Conservation (phyloP, 2,329 filamentous ascomycete species). For the Corinectria fuckeliana region DNA sequence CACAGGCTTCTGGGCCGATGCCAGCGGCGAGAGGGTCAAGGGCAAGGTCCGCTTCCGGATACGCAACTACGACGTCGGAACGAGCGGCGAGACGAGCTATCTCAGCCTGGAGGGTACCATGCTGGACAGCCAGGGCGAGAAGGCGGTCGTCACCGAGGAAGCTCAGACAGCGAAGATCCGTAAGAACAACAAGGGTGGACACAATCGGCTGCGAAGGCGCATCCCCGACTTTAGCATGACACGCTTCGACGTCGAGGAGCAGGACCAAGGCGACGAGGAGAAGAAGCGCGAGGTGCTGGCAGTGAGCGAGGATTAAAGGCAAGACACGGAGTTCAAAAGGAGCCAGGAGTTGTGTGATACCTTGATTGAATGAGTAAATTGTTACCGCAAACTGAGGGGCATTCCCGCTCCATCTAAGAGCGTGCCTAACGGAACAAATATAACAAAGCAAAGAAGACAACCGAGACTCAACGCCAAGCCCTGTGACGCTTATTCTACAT, state of each 20-base stretch:
- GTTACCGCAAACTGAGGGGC: slow-evolving; percentile 25
- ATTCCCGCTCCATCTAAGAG: slow-evolving; percentile 25
- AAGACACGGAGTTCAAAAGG: slow-evolving; percentile 30
- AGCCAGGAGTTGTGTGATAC: slow-evolving; percentile 42
- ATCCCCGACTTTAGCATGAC: slow-evolving; percentile 64
- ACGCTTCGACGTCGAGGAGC: slow-evolving; percentile 56
- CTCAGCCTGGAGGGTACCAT: slow-evolving; percentile 90
- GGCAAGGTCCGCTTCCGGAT: slow-evolving; percentile 79
- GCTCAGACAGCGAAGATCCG: slow-evolving; percentile 50
- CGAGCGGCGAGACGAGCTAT: slow-evolving; percentile 78
- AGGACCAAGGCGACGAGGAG: slow-evolving; percentile 31
- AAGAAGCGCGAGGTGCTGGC: slow-evolving; percentile 33
- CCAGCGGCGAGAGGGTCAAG: slow-evolving; percentile 70
- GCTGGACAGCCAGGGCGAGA: slow-evolving; percentile 72
- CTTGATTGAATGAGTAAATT: slow-evolving; percentile 38
- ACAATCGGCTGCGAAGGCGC: slow-evolving; percentile 42
- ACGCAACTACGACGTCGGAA: slow-evolving; percentile 81
- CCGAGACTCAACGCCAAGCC: slow-evolving; percentile 22
- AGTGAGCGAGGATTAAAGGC: slow-evolving; percentile 33
- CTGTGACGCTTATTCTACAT: background rate
- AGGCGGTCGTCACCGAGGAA: slow-evolving; percentile 53
- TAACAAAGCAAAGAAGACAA: slow-evolving; percentile 20
- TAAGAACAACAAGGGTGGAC: slow-evolving; percentile 44
- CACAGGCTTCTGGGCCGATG: slow-evolving; percentile 79
- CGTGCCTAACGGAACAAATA: slow-evolving; percentile 3